Evolutionary conservation across 306 rosid species (phyloP), one percentile per base, ranked within the genome.

Genomic region (Corylus avellana): DNA sequence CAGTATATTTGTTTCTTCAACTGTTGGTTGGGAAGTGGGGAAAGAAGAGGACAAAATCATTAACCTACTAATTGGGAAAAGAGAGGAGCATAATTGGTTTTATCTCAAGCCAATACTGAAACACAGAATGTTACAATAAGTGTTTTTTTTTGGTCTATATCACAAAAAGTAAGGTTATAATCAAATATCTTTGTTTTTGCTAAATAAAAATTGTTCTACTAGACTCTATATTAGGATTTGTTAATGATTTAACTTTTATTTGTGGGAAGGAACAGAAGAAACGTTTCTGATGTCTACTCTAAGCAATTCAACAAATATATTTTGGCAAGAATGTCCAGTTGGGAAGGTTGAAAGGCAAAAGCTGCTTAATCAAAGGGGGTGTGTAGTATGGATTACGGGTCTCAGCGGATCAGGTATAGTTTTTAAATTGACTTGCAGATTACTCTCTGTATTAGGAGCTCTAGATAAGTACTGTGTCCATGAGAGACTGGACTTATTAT

Each of bases 371-470:
- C 98, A 93, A 86, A 91, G 88, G 84, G 98, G 98, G 35, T 93
- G 98, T 59, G 93, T 91, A 61, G 90, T 93, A 54, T 93, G 98
- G 98, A 91, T 93, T 78, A 93, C 97, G 0, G 97, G 98, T 75
- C 97, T 93, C 87, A 91, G 97, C 14, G 98, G 97, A 83, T 93
- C 98, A 88, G 98, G 98, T 91, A 25, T 70, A 13, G 75, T 79
- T 67, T 71, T 59, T 47, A 46, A 27, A 66, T 74, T 75, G 56
- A 66, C 73, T 62, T 51, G 11, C 55, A 48, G 72, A 14, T 58
- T 78, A 47, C 17, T 67, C 67, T 25, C 32, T 4, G 10, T 56
- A 9, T 56, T 53, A 71, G 75, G 48, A 22, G 68, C 25, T 2
- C 1, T 5, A 29, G n/a, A 62, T 29, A 12, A 29, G 69, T 25